These are phyloP conservation scores for Beauveria sp. DNA, from an alignment of 2,329 filamentous ascomycete genomes.

Conservation along the genomic window DNA sequence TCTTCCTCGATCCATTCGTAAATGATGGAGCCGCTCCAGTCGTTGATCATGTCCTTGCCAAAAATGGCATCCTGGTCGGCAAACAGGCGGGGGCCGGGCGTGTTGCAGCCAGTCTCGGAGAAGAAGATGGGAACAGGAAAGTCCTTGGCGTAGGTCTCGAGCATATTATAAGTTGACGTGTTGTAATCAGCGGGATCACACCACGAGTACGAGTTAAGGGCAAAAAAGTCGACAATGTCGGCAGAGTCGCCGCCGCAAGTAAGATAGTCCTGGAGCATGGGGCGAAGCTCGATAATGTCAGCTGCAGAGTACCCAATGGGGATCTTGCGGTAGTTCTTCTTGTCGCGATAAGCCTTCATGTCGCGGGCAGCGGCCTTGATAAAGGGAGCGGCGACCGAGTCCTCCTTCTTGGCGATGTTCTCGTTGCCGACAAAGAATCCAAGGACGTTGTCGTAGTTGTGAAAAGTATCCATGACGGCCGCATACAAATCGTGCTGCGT, in stretches of 20 bases:
- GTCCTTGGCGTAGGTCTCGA: constrained; percentile 57
- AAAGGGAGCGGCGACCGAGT: constrained; percentile 64
- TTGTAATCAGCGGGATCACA: constrained; percentile 54
- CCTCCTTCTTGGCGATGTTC: constrained; percentile 57
- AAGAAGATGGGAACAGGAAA: constrained; percentile 86
- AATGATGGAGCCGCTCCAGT: constrained; percentile 70
- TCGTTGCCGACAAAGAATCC: constrained; percentile 88
- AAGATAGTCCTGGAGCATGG: constrained; percentile 62
- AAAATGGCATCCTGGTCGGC: constrained; percentile 72
- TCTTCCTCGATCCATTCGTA: constrained; percentile 87
- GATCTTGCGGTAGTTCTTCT: constrained; percentile 70
- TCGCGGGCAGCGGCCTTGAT: constrained; percentile 77
- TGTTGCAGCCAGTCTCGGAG: constrained; percentile 81
- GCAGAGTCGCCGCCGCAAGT: constrained; percentile 64
- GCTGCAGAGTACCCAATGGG: constrained; percentile 83
- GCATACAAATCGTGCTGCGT: constrained; percentile 62
- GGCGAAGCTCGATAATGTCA: constrained; percentile 64
- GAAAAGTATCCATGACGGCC: constrained; percentile 69
- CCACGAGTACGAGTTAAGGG: constrained; percentile 80
- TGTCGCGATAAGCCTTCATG: constrained; percentile 71
- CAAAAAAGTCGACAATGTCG: constrained; percentile 75
- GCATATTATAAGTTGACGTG: constrained; percentile 59
- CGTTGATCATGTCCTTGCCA: constrained; percentile 60
- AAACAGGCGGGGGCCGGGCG: constrained; percentile 52
- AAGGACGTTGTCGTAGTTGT: constrained; percentile 69